Conservation (phyloP, 202 grass and related monocot species). For the Schoenoplectus triqueter region DNA sequence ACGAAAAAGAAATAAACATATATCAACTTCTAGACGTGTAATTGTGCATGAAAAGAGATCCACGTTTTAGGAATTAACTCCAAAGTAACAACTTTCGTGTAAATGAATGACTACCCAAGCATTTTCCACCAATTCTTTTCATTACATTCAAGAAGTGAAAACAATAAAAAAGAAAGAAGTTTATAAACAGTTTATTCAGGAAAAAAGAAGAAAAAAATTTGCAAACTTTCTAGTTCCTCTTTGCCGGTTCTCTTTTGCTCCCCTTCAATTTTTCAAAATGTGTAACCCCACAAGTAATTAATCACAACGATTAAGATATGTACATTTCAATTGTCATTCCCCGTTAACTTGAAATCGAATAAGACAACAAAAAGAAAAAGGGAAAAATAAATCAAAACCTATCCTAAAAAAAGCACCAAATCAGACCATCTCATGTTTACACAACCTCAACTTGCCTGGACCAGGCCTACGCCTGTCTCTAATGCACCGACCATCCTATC, state of each 20-base stretch:
- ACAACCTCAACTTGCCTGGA: neutral
- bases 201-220: neutral
- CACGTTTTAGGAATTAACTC: neutral
- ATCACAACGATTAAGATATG: conserved; percentile 8
- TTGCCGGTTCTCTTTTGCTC: neutral
- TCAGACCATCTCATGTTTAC: conserved; percentile 11
- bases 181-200: neutral
- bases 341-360: conserved; percentile 11
- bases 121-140: neutral
- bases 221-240: conserved; percentile 6
- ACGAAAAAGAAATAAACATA: neutral
- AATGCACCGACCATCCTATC: neutral
- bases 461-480: conserved; percentile 25
- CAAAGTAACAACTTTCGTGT: neutral
- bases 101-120: neutral
- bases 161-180: neutral
- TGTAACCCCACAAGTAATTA: neutral
- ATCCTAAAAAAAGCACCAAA: conserved; percentile 22
- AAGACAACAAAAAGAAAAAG: conserved; percentile 22
- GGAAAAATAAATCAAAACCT: conserved; percentile 17
- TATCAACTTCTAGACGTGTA: neutral
- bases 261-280: conserved; percentile 19
- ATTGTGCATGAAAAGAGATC: neutral
- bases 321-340: conserved; percentile 32
- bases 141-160: conserved; percentile 16